Percentiles rank a stretch among this genome's conserved stretches.
Evolutionary conservation across 345 rosid genomes (phyloP).

Genomic region (Populus simonii): DNA sequence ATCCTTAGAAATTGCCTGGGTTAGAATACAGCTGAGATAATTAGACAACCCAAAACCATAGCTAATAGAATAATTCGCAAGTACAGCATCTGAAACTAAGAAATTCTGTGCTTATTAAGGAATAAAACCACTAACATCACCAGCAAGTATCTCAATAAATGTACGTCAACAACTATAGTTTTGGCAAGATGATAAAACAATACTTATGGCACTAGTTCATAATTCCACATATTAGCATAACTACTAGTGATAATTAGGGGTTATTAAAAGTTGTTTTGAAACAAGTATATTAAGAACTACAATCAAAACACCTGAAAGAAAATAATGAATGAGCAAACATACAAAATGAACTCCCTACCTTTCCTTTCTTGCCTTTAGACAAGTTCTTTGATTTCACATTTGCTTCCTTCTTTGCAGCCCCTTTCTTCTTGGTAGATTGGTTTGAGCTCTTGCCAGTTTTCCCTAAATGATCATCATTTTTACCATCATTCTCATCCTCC

Average conservation of each 20-base stretch:
- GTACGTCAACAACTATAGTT: not conserved
- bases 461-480: conserved; percentile 32
- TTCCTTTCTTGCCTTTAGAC: conserved; percentile 74
- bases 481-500: conserved; percentile 27
- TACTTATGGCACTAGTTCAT: not conserved
- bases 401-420: conserved; percentile 37
- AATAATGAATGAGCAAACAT: not conserved
- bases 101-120: not conserved
- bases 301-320: not conserved
- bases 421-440: conserved; percentile 35
- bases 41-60: conserved; percentile 1
- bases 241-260: not conserved
- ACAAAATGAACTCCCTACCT: conserved; percentile 39
- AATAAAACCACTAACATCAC: not conserved
- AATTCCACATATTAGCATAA: not conserved
- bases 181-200: not conserved
- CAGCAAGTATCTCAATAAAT: not conserved
- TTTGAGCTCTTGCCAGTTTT: conserved; percentile 24
- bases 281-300: not conserved
- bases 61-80: not conserved
- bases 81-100: not conserved
- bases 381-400: conserved; percentile 48
- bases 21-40: conserved; percentile 5
- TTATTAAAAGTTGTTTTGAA: not conserved
- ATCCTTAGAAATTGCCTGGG: conserved; percentile 59